These are phyloP conservation scores for Chlamydomonas sp. DNA, from an alignment of 139 green algal genomes.

Conservation along the genomic window DNA sequence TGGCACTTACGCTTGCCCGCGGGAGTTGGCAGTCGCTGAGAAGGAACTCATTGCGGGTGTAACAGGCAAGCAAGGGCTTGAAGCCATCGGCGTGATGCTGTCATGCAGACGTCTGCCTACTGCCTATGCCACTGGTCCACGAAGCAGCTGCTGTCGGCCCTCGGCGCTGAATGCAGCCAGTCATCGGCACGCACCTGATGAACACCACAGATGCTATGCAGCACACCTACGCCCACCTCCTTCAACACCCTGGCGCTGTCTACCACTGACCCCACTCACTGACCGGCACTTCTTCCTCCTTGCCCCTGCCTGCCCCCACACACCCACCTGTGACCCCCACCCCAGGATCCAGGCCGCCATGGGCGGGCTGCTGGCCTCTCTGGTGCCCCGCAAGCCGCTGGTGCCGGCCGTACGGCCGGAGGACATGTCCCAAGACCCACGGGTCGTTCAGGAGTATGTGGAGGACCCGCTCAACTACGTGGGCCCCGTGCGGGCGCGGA, in stretches of 20 bases:
- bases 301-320: background rate
- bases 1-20: background rate
- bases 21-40: too few species aligned
- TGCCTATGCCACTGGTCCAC: too few species aligned
- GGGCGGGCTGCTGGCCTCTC: slow-evolving; percentile 58
- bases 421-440: slow-evolving; percentile 66
- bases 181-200: too few species aligned
- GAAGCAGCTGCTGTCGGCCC: too few species aligned
- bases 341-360: slow-evolving; percentile 71
- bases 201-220: too few species aligned
- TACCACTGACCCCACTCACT: background rate
- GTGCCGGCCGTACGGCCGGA: slow-evolving; percentile 72
- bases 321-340: background rate
- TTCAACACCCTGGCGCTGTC: too few species aligned
- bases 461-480: slow-evolving; percentile 35
- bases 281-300: background rate
- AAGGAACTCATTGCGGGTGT: too few species aligned
- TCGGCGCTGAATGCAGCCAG: too few species aligned
- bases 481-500: background rate
- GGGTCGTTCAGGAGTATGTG: slow-evolving; percentile 41
- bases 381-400: slow-evolving; percentile 66
- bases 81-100: too few species aligned
- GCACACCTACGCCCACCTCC: too few species aligned
- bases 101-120: too few species aligned
- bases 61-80: too few species aligned